Conservation (phyloP, 306 rosid genomes). For the Inga laurina region DNA sequence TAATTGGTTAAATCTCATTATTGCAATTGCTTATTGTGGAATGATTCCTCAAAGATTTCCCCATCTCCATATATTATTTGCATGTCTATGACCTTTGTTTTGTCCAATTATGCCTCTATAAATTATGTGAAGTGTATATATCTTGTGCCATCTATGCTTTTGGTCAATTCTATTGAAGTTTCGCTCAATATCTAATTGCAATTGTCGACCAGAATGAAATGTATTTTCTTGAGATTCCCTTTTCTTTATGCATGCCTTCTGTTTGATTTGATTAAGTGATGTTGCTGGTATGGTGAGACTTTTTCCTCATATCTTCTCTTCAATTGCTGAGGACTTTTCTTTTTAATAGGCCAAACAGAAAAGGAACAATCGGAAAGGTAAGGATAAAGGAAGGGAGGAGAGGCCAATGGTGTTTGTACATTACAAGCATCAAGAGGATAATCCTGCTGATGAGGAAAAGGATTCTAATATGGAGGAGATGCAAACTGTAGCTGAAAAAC, state of each 20-base stretch:
- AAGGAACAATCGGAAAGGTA: slow-evolving; percentile 80
- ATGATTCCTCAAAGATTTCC: slow-evolving; percentile 7
- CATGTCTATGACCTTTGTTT: slow-evolving; percentile 15
- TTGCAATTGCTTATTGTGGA: slow-evolving; percentile 20
- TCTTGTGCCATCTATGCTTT: neutral
- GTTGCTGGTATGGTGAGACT: slow-evolving; percentile 1
- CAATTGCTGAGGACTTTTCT: slow-evolving; percentile 21
- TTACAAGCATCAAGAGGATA: slow-evolving; percentile 50
- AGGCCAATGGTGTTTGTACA: slow-evolving; percentile 41
- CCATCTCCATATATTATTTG: neutral
- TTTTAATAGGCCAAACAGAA: slow-evolving; percentile 81
- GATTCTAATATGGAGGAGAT: slow-evolving; percentile 55
- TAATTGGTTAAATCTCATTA: neutral
- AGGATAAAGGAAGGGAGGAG: slow-evolving; percentile 87
- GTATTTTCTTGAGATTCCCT: slow-evolving; percentile 22
- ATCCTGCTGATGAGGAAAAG: slow-evolving; percentile 51
- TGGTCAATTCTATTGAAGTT: neutral
- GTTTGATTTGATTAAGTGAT: slow-evolving; percentile 2
- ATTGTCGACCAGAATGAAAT: neutral
- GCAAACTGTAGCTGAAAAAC: slow-evolving; percentile 61
- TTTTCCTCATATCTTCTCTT: slow-evolving; percentile 5
- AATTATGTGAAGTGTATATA: neutral
- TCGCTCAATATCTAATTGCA: neutral
- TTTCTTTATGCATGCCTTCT: slow-evolving; percentile 20
- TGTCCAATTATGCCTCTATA: neutral